Evolutionary conservation across 371 early-diverging fungal species (phyloP).

Genomic region (Neoconidiobolus thromboides): DNA sequence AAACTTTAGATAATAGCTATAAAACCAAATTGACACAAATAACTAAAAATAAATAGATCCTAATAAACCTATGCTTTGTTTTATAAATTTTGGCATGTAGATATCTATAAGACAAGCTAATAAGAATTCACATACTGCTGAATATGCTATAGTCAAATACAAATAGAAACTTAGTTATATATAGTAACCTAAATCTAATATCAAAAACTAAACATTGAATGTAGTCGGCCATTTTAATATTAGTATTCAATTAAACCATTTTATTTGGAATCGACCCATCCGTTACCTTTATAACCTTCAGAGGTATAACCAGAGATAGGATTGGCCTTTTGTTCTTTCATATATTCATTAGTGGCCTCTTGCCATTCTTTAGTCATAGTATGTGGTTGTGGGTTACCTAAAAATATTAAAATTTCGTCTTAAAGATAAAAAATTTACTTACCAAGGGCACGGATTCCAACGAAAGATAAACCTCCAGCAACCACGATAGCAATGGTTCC

Average conservation of each 20-base stretch:
- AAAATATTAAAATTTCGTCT: conserved; percentile 1
- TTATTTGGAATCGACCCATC: conserved; percentile 30
- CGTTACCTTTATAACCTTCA: conserved; percentile 61
- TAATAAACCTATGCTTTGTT: no score
- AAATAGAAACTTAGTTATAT: no score
- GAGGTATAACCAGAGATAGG: conserved; percentile 78
- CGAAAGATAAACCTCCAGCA: conserved; percentile 37
- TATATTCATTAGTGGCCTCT: conserved; percentile 67
- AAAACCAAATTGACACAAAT: no score
- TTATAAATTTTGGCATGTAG: no score
- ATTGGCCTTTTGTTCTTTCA: conserved; percentile 69
- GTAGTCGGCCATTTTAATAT: no score
- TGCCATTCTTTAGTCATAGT: conserved; percentile 85
- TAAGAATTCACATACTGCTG: no score
- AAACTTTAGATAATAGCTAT: no score
- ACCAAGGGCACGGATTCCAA: conserved; percentile 44
- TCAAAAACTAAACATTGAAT: no score
- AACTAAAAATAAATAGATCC: no score
- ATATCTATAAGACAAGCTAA: no score
- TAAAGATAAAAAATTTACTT: conserved; percentile 14
- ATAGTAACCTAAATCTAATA: no score
- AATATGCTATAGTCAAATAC: no score
- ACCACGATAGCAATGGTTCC: conserved; percentile 45
- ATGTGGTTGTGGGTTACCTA: conserved; percentile 25
- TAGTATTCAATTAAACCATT: not conserved